Base-by-base conservation (phyloP, 2,329 filamentous ascomycete species). In the Proliferodiscus dingleyae region DNA sequence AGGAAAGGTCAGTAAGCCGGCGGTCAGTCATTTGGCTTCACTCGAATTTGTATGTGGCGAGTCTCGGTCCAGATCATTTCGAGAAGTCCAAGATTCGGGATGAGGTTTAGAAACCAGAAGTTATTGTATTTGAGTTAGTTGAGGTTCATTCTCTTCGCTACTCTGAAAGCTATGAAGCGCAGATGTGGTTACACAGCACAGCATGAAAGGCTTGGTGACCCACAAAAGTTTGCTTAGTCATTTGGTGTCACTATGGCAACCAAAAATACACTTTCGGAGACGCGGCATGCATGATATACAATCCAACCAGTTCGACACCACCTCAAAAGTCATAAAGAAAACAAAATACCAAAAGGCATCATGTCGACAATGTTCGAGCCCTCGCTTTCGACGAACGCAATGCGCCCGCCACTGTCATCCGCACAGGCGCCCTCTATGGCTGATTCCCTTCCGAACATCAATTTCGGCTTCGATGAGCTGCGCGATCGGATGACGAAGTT, bases 401-500 rank as follows among this genome's bases (percentile, higher is more conserved):
- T 63, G 57, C 61, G 61, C 42, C 54, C 61, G 24, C 61, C 61
- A 54, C 76, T 78, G 13, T 68, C 78, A 52, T 72, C 77, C 23
- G 72, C 80, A 32, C 70, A 72, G 37, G 78, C 73, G 33, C 77
- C 81, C 11, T 86, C 83, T 5, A 80, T 87, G 70, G 84, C 83
- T 33, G 85, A 89, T 64, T 80, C 81, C 40, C 80, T 98, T 7
- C 93, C 93, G 28, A 87, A 78, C 64, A 87, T 95, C 66, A 89
- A 95, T 68, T 97, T 98, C 66, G 89, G 89, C 47, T 97, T 97
- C 66, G 90, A 97, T 59, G 89, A 96, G 57, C 70, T 98, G 63
- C 90, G 91, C 68, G 89, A 91, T 61, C 87, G 89, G 68, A 97
- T 98, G 93, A 78, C 84, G 43, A 88, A 87, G 53, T 98, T 98